Conservation (phyloP, 257 asterid species). For the Datura wrightii region DNA sequence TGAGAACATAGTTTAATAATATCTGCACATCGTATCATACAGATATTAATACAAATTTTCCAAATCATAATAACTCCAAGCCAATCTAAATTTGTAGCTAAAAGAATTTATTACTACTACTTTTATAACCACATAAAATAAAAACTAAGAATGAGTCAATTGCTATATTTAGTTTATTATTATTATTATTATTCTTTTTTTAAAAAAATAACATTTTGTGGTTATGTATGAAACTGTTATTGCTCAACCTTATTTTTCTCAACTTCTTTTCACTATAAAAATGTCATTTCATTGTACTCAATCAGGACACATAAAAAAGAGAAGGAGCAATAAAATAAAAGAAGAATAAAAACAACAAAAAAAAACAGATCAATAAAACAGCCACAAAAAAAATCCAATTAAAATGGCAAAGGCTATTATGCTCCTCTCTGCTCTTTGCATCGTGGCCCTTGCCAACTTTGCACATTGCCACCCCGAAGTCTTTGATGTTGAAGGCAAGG, state of each 20-base stretch:
- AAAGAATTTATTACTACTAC: too few species aligned
- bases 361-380: neutral
- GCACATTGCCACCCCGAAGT: constrained; percentile 23
- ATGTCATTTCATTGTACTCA: neutral
- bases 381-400: neutral
- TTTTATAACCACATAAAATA: too few species aligned
- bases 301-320: constrained; percentile 2
- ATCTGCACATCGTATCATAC: too few species aligned
- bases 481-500: constrained; percentile 33
- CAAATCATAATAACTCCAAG: too few species aligned
- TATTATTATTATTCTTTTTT: neutral
- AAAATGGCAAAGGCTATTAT: constrained; percentile 33
- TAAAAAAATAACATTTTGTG: neutral
- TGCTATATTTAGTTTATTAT: too few species aligned
- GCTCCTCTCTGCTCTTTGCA: constrained; percentile 35
- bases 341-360: neutral
- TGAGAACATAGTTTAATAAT: too few species aligned
- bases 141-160: neutral
- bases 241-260: constrained; percentile 12
- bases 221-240: neutral
- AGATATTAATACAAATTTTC: too few species aligned
- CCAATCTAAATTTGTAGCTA: too few species aligned
- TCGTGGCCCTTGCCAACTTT: constrained; percentile 28
- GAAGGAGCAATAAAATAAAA: constrained; percentile 27
- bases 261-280: constrained; percentile 3